Evolutionary conservation across 371 early-diverging fungal genomes (phyloP), one percentile per base, ranked within the genome.

Genomic region (Dentiscutata heterogama): DNA sequence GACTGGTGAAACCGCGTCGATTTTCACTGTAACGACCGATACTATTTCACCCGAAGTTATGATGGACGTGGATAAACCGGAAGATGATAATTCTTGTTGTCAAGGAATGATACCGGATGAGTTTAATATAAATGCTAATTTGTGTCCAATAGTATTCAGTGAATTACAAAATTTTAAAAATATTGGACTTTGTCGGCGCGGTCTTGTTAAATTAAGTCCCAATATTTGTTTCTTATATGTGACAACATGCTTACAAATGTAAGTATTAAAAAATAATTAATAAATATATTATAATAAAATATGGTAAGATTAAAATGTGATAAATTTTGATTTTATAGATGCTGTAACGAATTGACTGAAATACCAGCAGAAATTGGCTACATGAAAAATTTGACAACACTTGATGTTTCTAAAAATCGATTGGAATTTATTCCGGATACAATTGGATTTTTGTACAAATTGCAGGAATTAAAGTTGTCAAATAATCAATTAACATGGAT

Each of bases 381-480:
- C 63, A 83, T 94, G 70, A 87, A 86, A 50, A 89, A 91, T 77
- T 87, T 96, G 54, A 87, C 89, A 22, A 83, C 88, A 0, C 88
- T 96, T 18, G 91, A 92, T 70, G 83, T 96, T 8, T 89, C 93
- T 51, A 88, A 91, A 70, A 96, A 96, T 84, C 87, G 87, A 8
- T 83, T 96, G 2, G 54, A 67, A 8, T 54, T 61, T 16, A 77
- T 88, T 13, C 97, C 97, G 1, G 92, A 92, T 20, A 91, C 94
- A 2, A 89, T 97, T 65, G 89, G 92, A 27, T 83, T 88, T 42
- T 90, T 96, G 3, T 83, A 90, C 8, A 90, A 92, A 60, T 88
- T 97, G 11, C 88, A 87, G 16, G 94, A 94, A 29, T 85, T 97
- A 65, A 88, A 91, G 61, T 81, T 93, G 10, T 89, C 92, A 27